Conservation (phyloP, 768 basidiomycete genomes). For the Tricholoma terreum region DNA sequence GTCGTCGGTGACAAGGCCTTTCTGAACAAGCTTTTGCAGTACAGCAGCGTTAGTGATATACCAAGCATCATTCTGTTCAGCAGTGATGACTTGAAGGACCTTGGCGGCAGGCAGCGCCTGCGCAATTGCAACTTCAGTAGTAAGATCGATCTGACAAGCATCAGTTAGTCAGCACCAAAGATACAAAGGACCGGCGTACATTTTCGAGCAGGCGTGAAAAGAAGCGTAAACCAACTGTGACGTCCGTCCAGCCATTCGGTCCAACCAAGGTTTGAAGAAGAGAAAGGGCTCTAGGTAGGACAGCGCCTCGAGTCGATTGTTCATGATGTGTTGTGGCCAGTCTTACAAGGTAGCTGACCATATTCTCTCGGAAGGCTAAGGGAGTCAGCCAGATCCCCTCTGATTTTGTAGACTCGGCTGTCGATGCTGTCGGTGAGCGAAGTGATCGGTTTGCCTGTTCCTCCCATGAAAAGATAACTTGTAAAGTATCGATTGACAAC, state of each 20-base stretch:
- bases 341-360: slow-evolving; percentile 94
- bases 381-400: slow-evolving; percentile 68
- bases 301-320: slow-evolving; percentile 39
- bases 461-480: slow-evolving; percentile 94
- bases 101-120: slow-evolving; percentile 81
- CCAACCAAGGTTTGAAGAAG: slow-evolving; percentile 78
- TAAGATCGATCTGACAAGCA: slow-evolving; percentile 62
- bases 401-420: slow-evolving; percentile 18
- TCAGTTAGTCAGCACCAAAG: slow-evolving; percentile 5
- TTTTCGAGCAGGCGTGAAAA: slow-evolving; percentile 83
- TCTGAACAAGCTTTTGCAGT: slow-evolving; percentile 82
- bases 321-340: slow-evolving; percentile 71
- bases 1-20: slow-evolving; percentile 82
- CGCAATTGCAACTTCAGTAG: slow-evolving; percentile 56
- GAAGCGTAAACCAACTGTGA: slow-evolving; percentile 87
- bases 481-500: slow-evolving; percentile 85
- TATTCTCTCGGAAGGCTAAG: slow-evolving; percentile 76
- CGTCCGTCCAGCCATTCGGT: slow-evolving; percentile 84
- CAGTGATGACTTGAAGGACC: slow-evolving; percentile 81
- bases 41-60: slow-evolving; percentile 65
- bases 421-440: slow-evolving; percentile 9
- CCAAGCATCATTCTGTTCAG: slow-evolving; percentile 84
- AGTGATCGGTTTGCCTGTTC: slow-evolving; percentile 48
- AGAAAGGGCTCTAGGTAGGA: slow-evolving; percentile 61
- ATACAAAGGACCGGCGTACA: slow-evolving; percentile 40